Percentiles rank a stretch among this genome's conserved stretches.
Conservation (phyloP, 306 rosid genomes). For the Rosa multiflora region DNA sequence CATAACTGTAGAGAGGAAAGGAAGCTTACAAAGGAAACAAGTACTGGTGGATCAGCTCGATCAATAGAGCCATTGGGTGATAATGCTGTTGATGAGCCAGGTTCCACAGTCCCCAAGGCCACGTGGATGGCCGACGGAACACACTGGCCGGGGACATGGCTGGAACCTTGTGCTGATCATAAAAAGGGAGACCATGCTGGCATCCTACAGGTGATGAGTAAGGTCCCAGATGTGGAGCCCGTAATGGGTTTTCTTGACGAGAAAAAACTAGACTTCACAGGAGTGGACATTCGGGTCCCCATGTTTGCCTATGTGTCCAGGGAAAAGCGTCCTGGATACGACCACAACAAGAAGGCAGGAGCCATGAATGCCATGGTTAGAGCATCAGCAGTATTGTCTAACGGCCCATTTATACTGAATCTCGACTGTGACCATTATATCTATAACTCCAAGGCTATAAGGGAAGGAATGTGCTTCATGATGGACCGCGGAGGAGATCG, state of each 20-base stretch:
- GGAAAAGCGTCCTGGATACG: conserved; percentile 76
- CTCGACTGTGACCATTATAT: conserved; percentile 82
- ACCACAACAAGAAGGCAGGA: conserved; percentile 91
- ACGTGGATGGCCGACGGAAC: conserved; percentile 97
- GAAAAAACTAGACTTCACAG: conserved; percentile 66
- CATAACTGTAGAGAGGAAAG: conserved; percentile 61
- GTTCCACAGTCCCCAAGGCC: conserved; percentile 37
- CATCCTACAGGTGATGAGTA: conserved; percentile 63
- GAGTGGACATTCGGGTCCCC: conserved; percentile 70
- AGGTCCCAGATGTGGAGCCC: conserved; percentile 65
- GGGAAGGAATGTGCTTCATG: conserved; percentile 89
- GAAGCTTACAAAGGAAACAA: conserved; percentile 47
- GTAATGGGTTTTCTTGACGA: conserved; percentile 62
- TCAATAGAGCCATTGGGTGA: conserved; percentile 23
- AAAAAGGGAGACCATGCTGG: conserved; percentile 90
- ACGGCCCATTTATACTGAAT: conserved; percentile 79
- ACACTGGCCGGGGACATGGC: conserved; percentile 91
- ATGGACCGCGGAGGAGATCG: conserved; percentile 90
- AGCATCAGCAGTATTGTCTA: conserved; percentile 78
- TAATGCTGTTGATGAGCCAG: conserved; percentile 5
- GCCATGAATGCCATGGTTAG: conserved; percentile 93
- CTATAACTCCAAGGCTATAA: conserved; percentile 60
- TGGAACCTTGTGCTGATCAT: conserved; percentile 48
- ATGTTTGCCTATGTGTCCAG: conserved; percentile 87
- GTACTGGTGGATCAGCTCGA: conserved; percentile 11